These are phyloP conservation scores for Termitomyces sp. DNA, from an alignment of 768 basidiomycete genomes.

Conservation along the genomic window DNA sequence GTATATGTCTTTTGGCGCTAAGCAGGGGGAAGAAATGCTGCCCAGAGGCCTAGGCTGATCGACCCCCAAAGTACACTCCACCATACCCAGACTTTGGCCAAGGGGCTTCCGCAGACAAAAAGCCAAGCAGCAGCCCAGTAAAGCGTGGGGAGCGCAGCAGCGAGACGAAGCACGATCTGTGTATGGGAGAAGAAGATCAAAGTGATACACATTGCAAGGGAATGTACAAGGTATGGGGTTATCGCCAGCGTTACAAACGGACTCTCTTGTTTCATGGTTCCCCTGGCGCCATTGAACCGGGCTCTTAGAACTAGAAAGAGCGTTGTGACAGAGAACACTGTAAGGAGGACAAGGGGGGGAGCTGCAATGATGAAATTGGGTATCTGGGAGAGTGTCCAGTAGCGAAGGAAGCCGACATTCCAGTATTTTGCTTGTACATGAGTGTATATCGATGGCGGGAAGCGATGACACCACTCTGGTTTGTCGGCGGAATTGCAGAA, in stretches of 20 bases:
- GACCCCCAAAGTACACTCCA: constrained; percentile 82
- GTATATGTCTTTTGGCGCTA: constrained; percentile 24
- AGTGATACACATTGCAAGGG: constrained; percentile 51
- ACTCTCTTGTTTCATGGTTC: not conserved
- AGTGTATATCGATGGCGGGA: constrained; percentile 69
- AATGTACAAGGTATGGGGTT: constrained; percentile 73
- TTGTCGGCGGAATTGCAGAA: constrained; percentile 50
- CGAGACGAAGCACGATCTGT: constrained; percentile 80
- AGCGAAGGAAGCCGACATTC: constrained; percentile 78
- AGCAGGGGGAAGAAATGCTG: constrained; percentile 87
- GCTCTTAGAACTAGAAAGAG: constrained; percentile 16
- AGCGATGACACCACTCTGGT: constrained; percentile 58
- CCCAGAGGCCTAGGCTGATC: constrained; percentile 72
- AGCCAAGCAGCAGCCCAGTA: constrained; percentile 87
- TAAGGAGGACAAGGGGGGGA: constrained; percentile 57
- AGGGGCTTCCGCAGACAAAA: constrained; percentile 26
- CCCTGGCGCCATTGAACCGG: not conserved
- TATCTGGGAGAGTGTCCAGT: constrained; percentile 79
- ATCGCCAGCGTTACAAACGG: constrained; percentile 38
- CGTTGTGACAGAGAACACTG: constrained; percentile 34
- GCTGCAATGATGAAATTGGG: constrained; percentile 84
- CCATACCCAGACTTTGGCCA: constrained; percentile 59
- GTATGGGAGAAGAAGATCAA: constrained; percentile 79
- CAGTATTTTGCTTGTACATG: constrained; percentile 85
- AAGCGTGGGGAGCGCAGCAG: constrained; percentile 67